Percentiles rank a stretch among this genome's conserved stretches.
phyloP scores from a whole-genome alignment of 2,329 filamentous ascomycete species.

The Alternaria rosae region DNA sequence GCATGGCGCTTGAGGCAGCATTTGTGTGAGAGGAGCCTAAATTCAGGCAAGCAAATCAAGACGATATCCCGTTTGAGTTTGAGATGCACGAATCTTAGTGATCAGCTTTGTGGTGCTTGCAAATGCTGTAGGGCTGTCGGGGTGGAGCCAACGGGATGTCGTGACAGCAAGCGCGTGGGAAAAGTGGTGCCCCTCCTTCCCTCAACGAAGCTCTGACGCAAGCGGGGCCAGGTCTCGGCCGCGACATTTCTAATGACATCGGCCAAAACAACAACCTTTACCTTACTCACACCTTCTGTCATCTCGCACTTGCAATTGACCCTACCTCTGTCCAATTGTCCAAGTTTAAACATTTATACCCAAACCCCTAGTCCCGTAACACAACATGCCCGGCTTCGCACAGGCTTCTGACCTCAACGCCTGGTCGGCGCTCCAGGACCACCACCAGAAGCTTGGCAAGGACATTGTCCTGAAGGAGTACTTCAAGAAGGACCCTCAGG shows the following conservation, averaged over 20 bases:
- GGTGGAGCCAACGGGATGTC: constrained; percentile 32
- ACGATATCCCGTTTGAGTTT: constrained; percentile 38
- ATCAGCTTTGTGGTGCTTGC: constrained; percentile 28
- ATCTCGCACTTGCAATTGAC: constrained; percentile 24
- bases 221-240: constrained; percentile 29
- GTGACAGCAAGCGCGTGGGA: constrained; percentile 22
- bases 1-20: constrained; percentile 48
- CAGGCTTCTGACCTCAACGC: constrained; percentile 85
- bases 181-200: constrained; percentile 23
- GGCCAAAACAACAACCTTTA: constrained; percentile 17
- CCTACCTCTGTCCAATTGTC: constrained; percentile 9
- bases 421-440: constrained; percentile 90
- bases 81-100: constrained; percentile 29
- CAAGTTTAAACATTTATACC: constrained; percentile 16
- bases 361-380: constrained; percentile 31
- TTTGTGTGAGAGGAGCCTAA: constrained; percentile 39
- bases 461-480: constrained; percentile 92
- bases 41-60: constrained; percentile 45
- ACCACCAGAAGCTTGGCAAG: constrained; percentile 86
- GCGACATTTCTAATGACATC: constrained; percentile 20
- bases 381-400: constrained; percentile 69
- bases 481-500: constrained; percentile 80
- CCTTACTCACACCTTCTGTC: constrained; percentile 19
- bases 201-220: constrained; percentile 34
- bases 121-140: constrained; percentile 3